Evolutionary conservation across 2,329 filamentous ascomycete species (phyloP).

Genomic region (Diplodia scrobiculata): DNA sequence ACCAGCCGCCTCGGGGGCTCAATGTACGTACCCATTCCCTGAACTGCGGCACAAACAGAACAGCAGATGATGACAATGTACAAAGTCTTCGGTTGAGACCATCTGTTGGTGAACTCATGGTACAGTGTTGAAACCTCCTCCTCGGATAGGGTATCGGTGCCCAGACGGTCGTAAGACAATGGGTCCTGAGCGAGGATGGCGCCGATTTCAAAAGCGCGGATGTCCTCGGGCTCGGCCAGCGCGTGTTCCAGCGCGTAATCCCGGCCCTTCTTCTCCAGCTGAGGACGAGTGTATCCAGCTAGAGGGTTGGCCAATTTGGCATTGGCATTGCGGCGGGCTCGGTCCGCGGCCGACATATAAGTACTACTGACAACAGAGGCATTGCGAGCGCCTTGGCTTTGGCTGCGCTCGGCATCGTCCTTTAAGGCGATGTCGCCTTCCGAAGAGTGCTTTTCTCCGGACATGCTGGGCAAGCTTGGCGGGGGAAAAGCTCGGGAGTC

Average conservation of each 20-base stretch:
- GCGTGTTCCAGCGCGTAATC: slow-evolving; percentile 60
- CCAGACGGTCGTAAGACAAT: slow-evolving; percentile 31
- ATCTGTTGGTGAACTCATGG: slow-evolving; percentile 65
- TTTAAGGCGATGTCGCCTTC: slow-evolving; percentile 32
- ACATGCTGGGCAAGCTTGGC: slow-evolving; percentile 22
- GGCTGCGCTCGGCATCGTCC: slow-evolving; percentile 23
- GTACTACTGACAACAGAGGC: slow-evolving; percentile 32
- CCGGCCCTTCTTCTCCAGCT: slow-evolving; percentile 60
- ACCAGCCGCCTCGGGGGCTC: not conserved
- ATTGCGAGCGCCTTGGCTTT: slow-evolving; percentile 29
- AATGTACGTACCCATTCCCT: slow-evolving; percentile 61
- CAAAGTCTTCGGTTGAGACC: slow-evolving; percentile 67
- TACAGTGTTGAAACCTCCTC: slow-evolving; percentile 62
- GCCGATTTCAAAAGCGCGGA: slow-evolving; percentile 39
- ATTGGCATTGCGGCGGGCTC: slow-evolving; percentile 43
- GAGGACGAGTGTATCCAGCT: slow-evolving; percentile 51
- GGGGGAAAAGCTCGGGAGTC: not conserved
- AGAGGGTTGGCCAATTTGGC: slow-evolving; percentile 60
- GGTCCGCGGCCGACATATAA: slow-evolving; percentile 43
- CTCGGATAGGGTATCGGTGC: slow-evolving; percentile 53
- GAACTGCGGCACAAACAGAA: slow-evolving; percentile 69
- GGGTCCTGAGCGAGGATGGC: slow-evolving; percentile 38
- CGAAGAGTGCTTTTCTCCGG: slow-evolving; percentile 28
- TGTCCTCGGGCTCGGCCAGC: slow-evolving; percentile 38
- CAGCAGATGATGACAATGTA: slow-evolving; percentile 68